Conservation (phyloP, 495 filamentous ascomycete species). For the Penicillium steckii region DNA sequence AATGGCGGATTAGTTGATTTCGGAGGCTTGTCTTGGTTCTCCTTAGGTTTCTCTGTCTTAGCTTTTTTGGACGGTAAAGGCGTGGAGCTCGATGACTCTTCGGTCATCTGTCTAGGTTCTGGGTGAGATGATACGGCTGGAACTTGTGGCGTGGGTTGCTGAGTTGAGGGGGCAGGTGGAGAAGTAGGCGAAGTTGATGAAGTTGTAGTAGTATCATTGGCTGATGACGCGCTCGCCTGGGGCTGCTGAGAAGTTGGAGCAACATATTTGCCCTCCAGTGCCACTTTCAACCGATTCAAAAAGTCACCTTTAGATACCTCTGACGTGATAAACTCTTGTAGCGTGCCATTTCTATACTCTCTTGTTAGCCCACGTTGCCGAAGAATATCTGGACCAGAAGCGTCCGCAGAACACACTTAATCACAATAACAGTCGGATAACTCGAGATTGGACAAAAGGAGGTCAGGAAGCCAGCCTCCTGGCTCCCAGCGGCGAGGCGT, state of each 20-base stretch:
- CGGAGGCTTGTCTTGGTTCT: slow-evolving; percentile 1
- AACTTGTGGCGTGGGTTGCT: not conserved
- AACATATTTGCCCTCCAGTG: slow-evolving; percentile 25
- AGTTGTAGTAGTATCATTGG: not conserved
- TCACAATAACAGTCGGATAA: slow-evolving; percentile 74
- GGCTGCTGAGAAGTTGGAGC: slow-evolving; percentile 1
- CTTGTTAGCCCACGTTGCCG: not conserved
- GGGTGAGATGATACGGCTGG: not conserved
- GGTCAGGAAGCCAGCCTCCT: slow-evolving; percentile 76
- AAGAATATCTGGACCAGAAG: not conserved
- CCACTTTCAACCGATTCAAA: slow-evolving; percentile 42
- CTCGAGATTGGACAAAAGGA: slow-evolving; percentile 75
- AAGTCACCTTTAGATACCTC: slow-evolving; percentile 60
- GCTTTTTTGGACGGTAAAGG: slow-evolving; percentile 3
- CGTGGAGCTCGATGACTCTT: not conserved
- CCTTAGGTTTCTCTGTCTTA: slow-evolving; percentile 2
- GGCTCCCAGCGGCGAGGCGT: slow-evolving; percentile 64
- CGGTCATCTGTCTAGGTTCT: not conserved
- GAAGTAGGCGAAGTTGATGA: not conserved
- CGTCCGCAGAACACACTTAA: slow-evolving; percentile 71
- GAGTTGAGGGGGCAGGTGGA: not conserved
- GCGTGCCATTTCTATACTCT: slow-evolving; percentile 50
- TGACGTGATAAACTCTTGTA: slow-evolving; percentile 64
- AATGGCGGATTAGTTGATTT: slow-evolving; percentile 4
- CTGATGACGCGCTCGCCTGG: slow-evolving; percentile 5